phyloP scores from a whole-genome alignment of 306 rosid genomes.

The Medicago ruthenica region DNA sequence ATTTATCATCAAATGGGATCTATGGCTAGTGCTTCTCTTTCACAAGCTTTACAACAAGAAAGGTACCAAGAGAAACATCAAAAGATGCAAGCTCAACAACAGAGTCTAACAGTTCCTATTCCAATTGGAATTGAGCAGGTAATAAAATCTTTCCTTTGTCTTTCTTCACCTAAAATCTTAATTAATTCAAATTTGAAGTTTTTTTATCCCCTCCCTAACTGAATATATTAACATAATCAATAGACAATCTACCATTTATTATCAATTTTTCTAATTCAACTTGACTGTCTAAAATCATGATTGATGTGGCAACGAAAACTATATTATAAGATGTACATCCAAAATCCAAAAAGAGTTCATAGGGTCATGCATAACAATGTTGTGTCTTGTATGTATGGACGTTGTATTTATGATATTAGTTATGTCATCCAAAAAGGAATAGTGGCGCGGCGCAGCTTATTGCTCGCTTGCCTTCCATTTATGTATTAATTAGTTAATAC shows the following conservation, averaged over 20 bases:
- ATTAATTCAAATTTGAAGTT: not conserved
- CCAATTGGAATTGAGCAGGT: conserved; percentile 73
- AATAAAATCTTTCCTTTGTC: not conserved
- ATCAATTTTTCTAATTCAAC: too few species aligned
- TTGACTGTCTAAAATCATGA: too few species aligned
- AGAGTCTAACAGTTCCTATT: conserved; percentile 55
- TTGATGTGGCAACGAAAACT: too few species aligned
- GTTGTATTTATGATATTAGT: too few species aligned
- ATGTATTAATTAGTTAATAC: too few species aligned
- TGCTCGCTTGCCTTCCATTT: too few species aligned
- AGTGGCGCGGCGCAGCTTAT: too few species aligned
- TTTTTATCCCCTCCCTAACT: not conserved
- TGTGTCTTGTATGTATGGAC: too few species aligned
- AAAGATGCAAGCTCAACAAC: conserved; percentile 40
- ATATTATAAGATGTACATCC: too few species aligned
- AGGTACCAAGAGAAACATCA: conserved; percentile 60
- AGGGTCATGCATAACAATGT: too few species aligned
- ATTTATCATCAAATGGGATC: conserved; percentile 54
- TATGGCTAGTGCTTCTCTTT: conserved; percentile 54
- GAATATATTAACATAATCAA: not conserved
- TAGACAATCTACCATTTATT: not conserved
- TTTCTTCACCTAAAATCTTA: not conserved
- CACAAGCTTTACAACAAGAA: conserved; percentile 71
- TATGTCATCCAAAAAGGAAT: too few species aligned
- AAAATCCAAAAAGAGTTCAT: too few species aligned